These are phyloP conservation scores for Perkinsus olseni DNA, from an alignment of 169 alveolate genomes.

Conservation along the genomic window DNA sequence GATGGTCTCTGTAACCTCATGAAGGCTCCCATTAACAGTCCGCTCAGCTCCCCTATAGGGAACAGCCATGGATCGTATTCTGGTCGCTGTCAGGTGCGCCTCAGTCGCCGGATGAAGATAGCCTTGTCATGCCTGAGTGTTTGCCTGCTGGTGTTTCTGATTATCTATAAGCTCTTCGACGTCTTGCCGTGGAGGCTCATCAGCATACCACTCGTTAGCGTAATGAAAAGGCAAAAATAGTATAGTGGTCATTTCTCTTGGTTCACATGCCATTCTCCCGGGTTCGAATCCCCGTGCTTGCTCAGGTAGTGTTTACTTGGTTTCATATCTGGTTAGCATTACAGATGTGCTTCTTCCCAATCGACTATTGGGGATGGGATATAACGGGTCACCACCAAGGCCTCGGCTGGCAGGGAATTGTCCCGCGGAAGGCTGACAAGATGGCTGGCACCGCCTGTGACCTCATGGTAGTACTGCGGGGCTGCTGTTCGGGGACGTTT, in stretches of 20 bases:
- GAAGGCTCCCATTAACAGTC: no score
- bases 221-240: background rate
- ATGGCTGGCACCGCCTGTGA: slow-evolving; percentile 4
- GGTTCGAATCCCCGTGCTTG: background rate
- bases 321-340: slow-evolving; percentile 8
- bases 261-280: no score
- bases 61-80: no score
- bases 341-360: slow-evolving; percentile 15
- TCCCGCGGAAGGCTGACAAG: slow-evolving; percentile 4
- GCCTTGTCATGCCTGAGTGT: background rate
- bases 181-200: background rate
- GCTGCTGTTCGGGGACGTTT: no score
- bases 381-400: background rate
- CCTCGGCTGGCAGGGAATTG: slow-evolving; percentile 13
- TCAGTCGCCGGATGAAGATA: background rate
- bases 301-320: background rate
- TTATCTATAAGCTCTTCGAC: background rate
- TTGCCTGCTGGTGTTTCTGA: background rate
- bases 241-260: no score
- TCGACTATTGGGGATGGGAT: background rate
- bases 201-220: background rate
- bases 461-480: background rate
- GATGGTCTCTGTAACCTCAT: no score
- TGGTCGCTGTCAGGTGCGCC: background rate
- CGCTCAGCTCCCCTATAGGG: no score